Percentiles rank a stretch among this genome's conserved stretches.
These are phyloP conservation scores for Stereum hirsutum DNA, from an alignment of 1,284 basidiomycete genomes.

Conservation along the genomic window DNA sequence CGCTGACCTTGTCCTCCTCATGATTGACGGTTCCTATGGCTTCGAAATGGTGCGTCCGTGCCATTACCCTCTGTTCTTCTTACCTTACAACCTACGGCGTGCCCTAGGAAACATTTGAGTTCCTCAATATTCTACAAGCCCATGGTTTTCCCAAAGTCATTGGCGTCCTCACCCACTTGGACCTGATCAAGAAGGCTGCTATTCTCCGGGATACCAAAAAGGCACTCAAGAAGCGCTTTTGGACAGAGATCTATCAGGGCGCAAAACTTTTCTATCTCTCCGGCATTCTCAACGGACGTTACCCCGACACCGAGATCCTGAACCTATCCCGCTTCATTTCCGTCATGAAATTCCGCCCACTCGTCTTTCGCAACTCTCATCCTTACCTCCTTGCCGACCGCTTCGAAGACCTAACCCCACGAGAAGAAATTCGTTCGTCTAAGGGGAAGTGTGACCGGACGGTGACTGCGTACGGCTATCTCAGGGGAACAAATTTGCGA, in stretches of 20 bases:
- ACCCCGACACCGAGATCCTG: conserved; percentile 94
- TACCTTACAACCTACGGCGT: not conserved
- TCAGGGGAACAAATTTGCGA: conserved; percentile 86
- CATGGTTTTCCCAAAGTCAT: conserved; percentile 99
- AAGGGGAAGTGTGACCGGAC: conserved; percentile 87
- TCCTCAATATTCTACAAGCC: conserved; percentile 92
- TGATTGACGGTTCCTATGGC: conserved; percentile 97
- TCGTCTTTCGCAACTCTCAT: conserved; percentile 93
- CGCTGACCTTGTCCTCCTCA: conserved; percentile 90
- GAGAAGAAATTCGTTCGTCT: conserved; percentile 70
- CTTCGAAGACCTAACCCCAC: conserved; percentile 89
- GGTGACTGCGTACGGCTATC: conserved; percentile 92
- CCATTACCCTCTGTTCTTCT: not conserved
- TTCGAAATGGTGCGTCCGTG: conserved; percentile 89
- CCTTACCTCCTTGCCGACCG: conserved; percentile 96
- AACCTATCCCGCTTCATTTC: conserved; percentile 95
- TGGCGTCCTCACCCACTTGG: conserved; percentile 92
- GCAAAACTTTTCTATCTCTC: conserved; percentile 98
- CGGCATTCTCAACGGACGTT: conserved; percentile 95
- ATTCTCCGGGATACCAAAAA: conserved; percentile 92
- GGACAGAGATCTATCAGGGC: conserved; percentile 99
- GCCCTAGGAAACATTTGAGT: conserved; percentile 93
- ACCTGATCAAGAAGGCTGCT: conserved; percentile 91
- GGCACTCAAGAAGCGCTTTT: conserved; percentile 96
- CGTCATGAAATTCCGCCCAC: conserved; percentile 98